Conservation (phyloP, 768 basidiomycete species). For the Roridomyces roridus region DNA sequence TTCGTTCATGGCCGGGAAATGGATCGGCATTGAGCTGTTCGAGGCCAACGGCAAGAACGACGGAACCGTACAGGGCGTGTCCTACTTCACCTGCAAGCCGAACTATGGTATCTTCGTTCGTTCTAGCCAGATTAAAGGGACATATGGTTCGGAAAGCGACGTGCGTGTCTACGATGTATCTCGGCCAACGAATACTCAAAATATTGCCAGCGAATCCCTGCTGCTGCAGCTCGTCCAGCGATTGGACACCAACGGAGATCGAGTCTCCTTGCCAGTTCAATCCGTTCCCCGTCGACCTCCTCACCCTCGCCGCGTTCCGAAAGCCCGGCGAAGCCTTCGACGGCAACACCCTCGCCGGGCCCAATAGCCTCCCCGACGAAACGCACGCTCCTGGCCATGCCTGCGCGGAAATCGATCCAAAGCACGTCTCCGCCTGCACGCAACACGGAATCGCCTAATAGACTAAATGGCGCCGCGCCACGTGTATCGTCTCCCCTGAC, state of each 20-base stretch:
- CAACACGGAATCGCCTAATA: conserved; percentile 39
- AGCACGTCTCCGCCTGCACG: conserved; percentile 20
- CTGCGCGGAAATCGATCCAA: conserved; percentile 54
- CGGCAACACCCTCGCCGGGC: conserved; percentile 35
- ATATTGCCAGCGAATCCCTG: conserved; percentile 13
- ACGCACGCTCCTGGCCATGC: conserved; percentile 53
- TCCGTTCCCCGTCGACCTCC: conserved; percentile 50
- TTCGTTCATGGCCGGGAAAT: conserved; percentile 86
- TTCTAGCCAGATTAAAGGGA: conserved; percentile 78
- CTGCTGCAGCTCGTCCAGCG: conserved; percentile 37
- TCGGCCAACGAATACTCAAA: neutral
- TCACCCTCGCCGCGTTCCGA: conserved; percentile 64
- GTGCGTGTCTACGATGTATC: conserved; percentile 15
- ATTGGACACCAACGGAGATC: conserved; percentile 66
- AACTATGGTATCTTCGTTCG: conserved; percentile 89
- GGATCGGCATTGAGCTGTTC: conserved; percentile 92
- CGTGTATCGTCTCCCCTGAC: conserved; percentile 38
- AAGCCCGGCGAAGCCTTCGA: conserved; percentile 67
- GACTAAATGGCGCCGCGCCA: conserved; percentile 36
- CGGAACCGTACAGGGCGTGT: conserved; percentile 78
- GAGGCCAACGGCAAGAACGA: conserved; percentile 94
- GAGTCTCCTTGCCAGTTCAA: conserved; percentile 51
- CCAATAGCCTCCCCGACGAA: conserved; percentile 61
- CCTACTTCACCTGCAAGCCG: conserved; percentile 83
- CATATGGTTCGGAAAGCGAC: conserved; percentile 55